These are phyloP conservation scores for Alternaria arbusti DNA, from an alignment of 2,329 filamentous ascomycete species.

Conservation along the genomic window DNA sequence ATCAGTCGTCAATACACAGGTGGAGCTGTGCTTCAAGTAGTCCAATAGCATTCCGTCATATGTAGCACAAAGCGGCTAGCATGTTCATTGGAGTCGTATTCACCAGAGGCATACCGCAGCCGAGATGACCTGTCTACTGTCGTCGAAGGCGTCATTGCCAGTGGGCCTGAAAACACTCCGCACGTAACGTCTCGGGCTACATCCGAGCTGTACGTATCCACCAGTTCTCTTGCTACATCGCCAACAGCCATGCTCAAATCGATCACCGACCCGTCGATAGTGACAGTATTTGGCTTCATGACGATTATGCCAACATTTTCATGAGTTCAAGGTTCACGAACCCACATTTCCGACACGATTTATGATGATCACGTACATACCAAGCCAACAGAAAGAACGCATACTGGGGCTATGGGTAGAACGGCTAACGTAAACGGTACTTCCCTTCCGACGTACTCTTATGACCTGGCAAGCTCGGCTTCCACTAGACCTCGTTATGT, in stretches of 20 bases:
- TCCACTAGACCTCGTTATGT: background rate
- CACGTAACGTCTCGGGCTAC: background rate
- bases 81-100: background rate
- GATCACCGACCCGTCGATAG: background rate
- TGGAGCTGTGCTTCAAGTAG: background rate
- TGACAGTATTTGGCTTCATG: background rate
- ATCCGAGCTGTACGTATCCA: conserved; percentile 9
- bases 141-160: background rate
- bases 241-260: background rate
- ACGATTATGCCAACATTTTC: background rate
- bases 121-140: background rate
- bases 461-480: background rate
- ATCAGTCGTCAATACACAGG: background rate
- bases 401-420: background rate
- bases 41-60: background rate
- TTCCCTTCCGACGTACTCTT: conserved; percentile 3
- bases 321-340: background rate
- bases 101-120: background rate
- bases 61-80: background rate
- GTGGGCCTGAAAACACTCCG: background rate
- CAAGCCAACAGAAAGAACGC: background rate
- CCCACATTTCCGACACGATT: background rate
- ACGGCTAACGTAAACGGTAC: background rate
- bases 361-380: conserved; percentile 1
- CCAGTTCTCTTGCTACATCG: background rate